These are phyloP conservation scores for Ophidiomyces ophidiicola DNA, from an alignment of 2,329 filamentous ascomycete genomes.

Conservation along the genomic window DNA sequence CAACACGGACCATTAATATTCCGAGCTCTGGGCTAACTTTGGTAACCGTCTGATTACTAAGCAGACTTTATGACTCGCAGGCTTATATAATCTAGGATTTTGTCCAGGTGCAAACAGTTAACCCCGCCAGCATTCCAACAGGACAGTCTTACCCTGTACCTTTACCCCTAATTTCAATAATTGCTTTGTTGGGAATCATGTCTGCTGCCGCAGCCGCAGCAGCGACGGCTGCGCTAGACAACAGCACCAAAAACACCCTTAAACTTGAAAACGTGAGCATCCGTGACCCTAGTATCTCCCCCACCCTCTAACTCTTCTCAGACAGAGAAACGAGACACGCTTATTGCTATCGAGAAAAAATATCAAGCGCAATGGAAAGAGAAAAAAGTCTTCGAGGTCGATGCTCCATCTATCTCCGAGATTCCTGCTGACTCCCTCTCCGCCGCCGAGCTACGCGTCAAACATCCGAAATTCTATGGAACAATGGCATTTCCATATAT, in stretches of 20 bases:
- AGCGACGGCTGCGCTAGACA: constrained; percentile 44
- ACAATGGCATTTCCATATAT: constrained; percentile 68
- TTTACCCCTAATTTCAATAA: no score
- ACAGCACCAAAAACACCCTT: constrained; percentile 47
- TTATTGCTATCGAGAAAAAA: constrained; percentile 77
- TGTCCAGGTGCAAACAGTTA: no score
- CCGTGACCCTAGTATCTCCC: constrained; percentile 14
- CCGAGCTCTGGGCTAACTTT: no score
- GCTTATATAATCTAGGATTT: no score
- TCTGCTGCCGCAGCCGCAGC: constrained; percentile 33
- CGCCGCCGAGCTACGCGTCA: constrained; percentile 61
- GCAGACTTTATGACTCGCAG: no score
- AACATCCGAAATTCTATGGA: constrained; percentile 84
- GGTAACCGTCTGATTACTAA: no score
- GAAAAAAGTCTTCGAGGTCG: constrained; percentile 64
- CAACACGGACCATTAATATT: no score
- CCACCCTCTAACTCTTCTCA: constrained; percentile 27
- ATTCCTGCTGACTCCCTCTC: constrained; percentile 63
- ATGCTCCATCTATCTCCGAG: constrained; percentile 70
- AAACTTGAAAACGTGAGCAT: constrained; percentile 49
- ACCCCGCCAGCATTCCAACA: constrained; percentile 8
- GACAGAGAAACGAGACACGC: constrained; percentile 76
- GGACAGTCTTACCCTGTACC: no score
- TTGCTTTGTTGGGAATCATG: constrained; percentile 26
- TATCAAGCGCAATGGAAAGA: constrained; percentile 80